These are phyloP conservation scores for Hymenotorrendiella dingleyae DNA, from an alignment of 2,329 filamentous ascomycete genomes.

Conservation along the genomic window DNA sequence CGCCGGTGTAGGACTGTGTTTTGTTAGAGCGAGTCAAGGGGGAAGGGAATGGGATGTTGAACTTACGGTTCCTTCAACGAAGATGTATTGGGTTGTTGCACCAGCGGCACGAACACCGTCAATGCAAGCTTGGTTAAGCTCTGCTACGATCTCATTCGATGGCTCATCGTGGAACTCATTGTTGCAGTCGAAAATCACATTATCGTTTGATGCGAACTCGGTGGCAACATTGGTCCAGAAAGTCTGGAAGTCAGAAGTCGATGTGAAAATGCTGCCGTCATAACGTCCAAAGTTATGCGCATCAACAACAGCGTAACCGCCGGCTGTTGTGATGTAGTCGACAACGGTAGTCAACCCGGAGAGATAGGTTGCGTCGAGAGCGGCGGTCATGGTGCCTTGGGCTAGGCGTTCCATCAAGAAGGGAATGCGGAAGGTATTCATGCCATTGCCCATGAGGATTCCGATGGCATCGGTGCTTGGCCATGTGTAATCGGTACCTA, in stretches of 20 bases:
- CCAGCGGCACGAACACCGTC: constrained; percentile 38
- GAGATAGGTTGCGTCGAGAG: constrained; percentile 28
- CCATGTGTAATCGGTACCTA: constrained; percentile 52
- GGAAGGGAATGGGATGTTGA: not conserved
- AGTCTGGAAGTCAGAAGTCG: constrained; percentile 33
- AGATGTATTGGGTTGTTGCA: constrained; percentile 48
- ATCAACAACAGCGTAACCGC: constrained; percentile 41
- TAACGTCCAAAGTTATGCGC: constrained; percentile 49
- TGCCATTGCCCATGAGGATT: not conserved
- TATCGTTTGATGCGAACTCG: constrained; percentile 31
- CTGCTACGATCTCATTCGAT: constrained; percentile 25
- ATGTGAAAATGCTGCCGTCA: constrained; percentile 33
- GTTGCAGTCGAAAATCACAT: constrained; percentile 38
- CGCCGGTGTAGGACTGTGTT: constrained; percentile 14
- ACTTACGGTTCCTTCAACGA: constrained; percentile 44
- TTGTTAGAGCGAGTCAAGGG: not conserved
- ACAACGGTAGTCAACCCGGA: not conserved
- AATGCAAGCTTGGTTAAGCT: constrained; percentile 40
- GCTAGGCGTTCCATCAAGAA: constrained; percentile 43
- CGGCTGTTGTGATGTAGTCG: constrained; percentile 18
- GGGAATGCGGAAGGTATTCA: not conserved
- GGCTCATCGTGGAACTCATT: constrained; percentile 39
- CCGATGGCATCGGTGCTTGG: constrained; percentile 29
- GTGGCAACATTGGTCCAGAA: constrained; percentile 37
- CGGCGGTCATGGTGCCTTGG: constrained; percentile 41